phyloP scores from a whole-genome alignment of 164 flowering plant genomes.

The Tetrastigma voinierianum region DNA sequence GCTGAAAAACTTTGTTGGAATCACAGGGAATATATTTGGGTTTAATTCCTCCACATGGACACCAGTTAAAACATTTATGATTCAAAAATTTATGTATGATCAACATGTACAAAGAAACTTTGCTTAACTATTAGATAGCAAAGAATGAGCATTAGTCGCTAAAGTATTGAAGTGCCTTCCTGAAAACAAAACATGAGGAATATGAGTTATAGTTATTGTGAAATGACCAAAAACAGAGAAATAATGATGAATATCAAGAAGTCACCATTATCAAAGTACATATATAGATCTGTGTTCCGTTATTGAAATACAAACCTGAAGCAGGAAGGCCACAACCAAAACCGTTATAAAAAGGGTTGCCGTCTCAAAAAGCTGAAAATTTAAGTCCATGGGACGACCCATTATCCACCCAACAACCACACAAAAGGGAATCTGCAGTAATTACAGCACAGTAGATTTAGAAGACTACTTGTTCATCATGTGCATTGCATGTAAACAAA shows the following conservation, averaged over 20 bases:
- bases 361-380: conserved; percentile 72
- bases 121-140: conserved; percentile 84
- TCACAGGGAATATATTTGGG: too few relatives aligned
- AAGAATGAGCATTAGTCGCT: conserved; percentile 83
- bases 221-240: not conserved
- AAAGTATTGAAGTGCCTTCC: conserved; percentile 92
- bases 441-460: conserved; percentile 4
- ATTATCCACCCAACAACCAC: conserved; percentile 70
- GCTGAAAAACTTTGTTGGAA: too few relatives aligned
- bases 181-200: conserved; percentile 26
- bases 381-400: conserved; percentile 76
- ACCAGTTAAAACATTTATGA: not conserved
- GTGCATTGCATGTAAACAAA: not conserved
- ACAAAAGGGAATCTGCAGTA: conserved; percentile 60
- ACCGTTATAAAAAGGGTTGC: conserved; percentile 68
- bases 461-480: not conserved
- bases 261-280: not conserved
- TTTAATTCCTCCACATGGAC: not conserved
- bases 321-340: conserved; percentile 64
- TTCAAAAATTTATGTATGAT: conserved; percentile 36
- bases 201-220: not conserved
- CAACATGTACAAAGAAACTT: conserved; percentile 82
- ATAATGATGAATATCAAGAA: not conserved
- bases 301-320: conserved; percentile 32
- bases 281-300: not conserved